Evolutionary conservation across 345 rosid species (phyloP).

Genomic region (Cardamine chenopodiifolia): DNA sequence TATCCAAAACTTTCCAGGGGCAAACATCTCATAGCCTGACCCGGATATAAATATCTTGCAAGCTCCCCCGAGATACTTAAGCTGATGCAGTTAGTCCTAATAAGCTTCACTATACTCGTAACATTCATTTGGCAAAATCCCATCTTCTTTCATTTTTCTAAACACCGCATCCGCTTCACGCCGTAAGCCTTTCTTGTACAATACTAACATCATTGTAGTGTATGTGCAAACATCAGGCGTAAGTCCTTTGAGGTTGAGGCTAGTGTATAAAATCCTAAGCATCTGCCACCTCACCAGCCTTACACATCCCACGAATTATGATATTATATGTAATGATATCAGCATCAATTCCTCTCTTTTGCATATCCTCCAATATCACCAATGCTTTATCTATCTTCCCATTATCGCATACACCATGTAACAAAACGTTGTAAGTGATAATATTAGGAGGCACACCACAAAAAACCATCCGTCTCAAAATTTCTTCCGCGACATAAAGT

Average conservation of each 20-base stretch:
- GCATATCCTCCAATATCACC: constrained; percentile 41
- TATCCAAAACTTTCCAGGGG: constrained; percentile 17
- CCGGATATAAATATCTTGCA: neutral
- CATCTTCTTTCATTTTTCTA: constrained; percentile 40
- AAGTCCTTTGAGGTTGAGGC: constrained; percentile 26
- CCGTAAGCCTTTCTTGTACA: constrained; percentile 41
- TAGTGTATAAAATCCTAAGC: constrained; percentile 41
- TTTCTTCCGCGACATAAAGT: constrained; percentile 33
- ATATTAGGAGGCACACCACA: constrained; percentile 41
- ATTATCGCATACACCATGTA: constrained; percentile 39
- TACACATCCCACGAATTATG: constrained; percentile 44
- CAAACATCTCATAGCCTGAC: constrained; percentile 15
- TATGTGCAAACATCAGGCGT: constrained; percentile 40
- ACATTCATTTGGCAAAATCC: constrained; percentile 35
- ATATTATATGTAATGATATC: constrained; percentile 44
- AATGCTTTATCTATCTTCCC: constrained; percentile 46
- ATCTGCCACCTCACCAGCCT: constrained; percentile 39
- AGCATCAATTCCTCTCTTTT: constrained; percentile 13
- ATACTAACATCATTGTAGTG: constrained; percentile 40
- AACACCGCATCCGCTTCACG: constrained; percentile 43
- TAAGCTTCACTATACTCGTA: constrained; percentile 9
- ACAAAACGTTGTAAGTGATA: constrained; percentile 42
- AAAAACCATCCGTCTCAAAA: constrained; percentile 40
- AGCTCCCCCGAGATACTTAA: constrained; percentile 23
- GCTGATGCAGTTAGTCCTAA: neutral